phyloP scores from a whole-genome alignment of 805 yeast genomes.

The Komagataella kurtzmanii region DNA sequence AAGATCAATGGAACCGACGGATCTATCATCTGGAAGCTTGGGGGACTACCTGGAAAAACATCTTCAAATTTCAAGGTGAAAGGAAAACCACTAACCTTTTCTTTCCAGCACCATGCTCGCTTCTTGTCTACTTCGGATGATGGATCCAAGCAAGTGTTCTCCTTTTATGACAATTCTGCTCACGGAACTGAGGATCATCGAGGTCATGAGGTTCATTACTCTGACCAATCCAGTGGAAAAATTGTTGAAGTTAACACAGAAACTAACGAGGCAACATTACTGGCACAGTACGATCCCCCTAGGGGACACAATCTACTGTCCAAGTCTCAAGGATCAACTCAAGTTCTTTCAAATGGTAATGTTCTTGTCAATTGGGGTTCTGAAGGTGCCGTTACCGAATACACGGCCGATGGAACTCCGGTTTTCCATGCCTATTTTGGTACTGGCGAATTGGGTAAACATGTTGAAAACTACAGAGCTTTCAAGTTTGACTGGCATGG shows the following conservation, averaged over 20 bases:
- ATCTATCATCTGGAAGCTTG: slow-evolving; percentile 19
- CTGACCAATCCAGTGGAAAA: slow-evolving; percentile 18
- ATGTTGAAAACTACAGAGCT: slow-evolving; percentile 21
- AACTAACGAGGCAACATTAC: slow-evolving; percentile 15
- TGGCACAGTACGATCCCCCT: slow-evolving; percentile 15
- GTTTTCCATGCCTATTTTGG: slow-evolving; percentile 20
- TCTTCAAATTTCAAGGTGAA: slow-evolving; percentile 1
- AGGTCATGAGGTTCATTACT: slow-evolving; percentile 12
- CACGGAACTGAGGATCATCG: slow-evolving; percentile 19
- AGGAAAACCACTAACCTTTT: slow-evolving; percentile 14
- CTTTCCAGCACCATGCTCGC: slow-evolving; percentile 25
- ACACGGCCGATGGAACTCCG: slow-evolving; percentile 13
- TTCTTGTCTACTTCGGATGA: slow-evolving; percentile 12
- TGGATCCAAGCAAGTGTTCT: slow-evolving; percentile 15
- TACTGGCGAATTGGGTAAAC: slow-evolving; percentile 14
- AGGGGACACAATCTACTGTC: slow-evolving; percentile 5
- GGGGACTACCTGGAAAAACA: background rate
- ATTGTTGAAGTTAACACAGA: slow-evolving; percentile 19
- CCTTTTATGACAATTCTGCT: slow-evolving; percentile 24
- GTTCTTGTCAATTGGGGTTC: slow-evolving; percentile 25
- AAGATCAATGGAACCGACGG: slow-evolving; percentile 22
- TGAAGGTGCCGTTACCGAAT: slow-evolving; percentile 23
- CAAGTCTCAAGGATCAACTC: slow-evolving; percentile 21
- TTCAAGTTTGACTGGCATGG: slow-evolving; percentile 23
- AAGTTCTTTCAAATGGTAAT: slow-evolving; percentile 19